Percentiles rank a stretch among this genome's conserved stretches.
Evolutionary conservation across 2,329 filamentous ascomycete species (phyloP).

Genomic region (Claviceps monticola): DNA sequence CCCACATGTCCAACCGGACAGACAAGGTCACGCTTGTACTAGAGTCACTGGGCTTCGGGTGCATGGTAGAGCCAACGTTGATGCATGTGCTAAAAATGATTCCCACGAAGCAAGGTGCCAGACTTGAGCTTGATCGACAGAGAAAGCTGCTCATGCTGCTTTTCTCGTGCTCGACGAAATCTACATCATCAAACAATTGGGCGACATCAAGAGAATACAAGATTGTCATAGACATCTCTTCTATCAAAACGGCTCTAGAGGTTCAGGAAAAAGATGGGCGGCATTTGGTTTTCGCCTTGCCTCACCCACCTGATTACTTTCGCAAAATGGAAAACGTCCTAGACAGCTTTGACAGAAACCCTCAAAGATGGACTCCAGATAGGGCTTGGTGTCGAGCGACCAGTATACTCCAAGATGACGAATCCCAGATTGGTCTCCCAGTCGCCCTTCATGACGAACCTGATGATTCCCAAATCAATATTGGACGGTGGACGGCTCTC

Average conservation of each 20-base stretch:
- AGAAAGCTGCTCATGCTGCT: slow-evolving; percentile 15
- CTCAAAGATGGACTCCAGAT: slow-evolving; percentile 23
- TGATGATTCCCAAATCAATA: slow-evolving; percentile 28
- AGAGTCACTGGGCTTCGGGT: slow-evolving; percentile 45
- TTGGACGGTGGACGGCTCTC: slow-evolving; percentile 45
- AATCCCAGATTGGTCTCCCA: slow-evolving; percentile 18
- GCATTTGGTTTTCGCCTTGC: slow-evolving; percentile 32
- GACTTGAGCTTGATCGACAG: slow-evolving; percentile 18
- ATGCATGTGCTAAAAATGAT: slow-evolving; percentile 45
- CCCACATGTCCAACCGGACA: not conserved
- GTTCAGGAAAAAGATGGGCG: slow-evolving; percentile 15
- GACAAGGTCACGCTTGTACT: slow-evolving; percentile 27
- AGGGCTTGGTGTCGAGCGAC: slow-evolving; percentile 37
- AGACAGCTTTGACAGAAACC: slow-evolving; percentile 19
- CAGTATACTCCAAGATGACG: slow-evolving; percentile 25
- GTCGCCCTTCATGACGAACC: slow-evolving; percentile 25
- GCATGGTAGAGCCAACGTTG: slow-evolving; percentile 34
- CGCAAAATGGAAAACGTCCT: slow-evolving; percentile 20
- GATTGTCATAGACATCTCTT: slow-evolving; percentile 29
- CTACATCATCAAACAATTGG: slow-evolving; percentile 3
- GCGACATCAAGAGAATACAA: slow-evolving; percentile 21
- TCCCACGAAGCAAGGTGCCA: slow-evolving; percentile 8
- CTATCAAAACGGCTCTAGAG: slow-evolving; percentile 30
- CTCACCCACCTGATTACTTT: slow-evolving; percentile 34
- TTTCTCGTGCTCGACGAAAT: slow-evolving; percentile 15